Base-by-base conservation (phyloP, 768 basidiomycete genomes). In the Boletus pseudo-olivaceus region DNA sequence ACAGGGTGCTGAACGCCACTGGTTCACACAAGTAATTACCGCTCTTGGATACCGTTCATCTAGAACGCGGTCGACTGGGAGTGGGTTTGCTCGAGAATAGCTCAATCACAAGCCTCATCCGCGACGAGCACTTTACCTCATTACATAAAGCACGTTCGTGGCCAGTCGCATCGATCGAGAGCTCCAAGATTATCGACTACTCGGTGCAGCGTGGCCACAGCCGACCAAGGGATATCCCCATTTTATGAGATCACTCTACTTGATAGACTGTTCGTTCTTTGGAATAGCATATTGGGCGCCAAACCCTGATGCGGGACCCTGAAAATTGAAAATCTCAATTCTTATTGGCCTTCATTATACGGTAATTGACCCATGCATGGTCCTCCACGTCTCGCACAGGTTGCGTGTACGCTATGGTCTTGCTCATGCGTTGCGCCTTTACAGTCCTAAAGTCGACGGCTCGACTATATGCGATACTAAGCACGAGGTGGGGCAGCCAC, bases 61-160 rank as follows among this genome's bases (percentile, higher is more conserved):
- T 7, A 38, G n/a, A 51, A 68, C 49, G 62, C 58, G 5, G 45
- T 40, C 19, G 48, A 51, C 14, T 67, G 14, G 35, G 15, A n/a
- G n/a, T n/a, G n/a, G 67, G 70, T 70, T 61, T 34, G 57, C 58
- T 7, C 55, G 58, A 42, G 53, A 45, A 17, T 15, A 50, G 7
- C 40, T 43, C 20, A 32, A 47, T 29, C 23, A 42, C 26, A 11
- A 26, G 23, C 15, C n/a, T n/a, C 23, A 55, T 57, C 32, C 54
- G 51, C 14, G 55, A 61, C 30, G 59, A 63, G 49, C 62, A 7
- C 55, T 65, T 7, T 66, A 68, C 44, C 52, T 68, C 10, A 61
- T 69, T 23, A 67, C 41, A 41, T 15, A 37, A 46, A 17, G 35
- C 49, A 27, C 12, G 20, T 4, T 61, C 61, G 0, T 72, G 67